Conservation (phyloP, 2,329 filamentous ascomycete genomes). For the Penicillium janthinellum region DNA sequence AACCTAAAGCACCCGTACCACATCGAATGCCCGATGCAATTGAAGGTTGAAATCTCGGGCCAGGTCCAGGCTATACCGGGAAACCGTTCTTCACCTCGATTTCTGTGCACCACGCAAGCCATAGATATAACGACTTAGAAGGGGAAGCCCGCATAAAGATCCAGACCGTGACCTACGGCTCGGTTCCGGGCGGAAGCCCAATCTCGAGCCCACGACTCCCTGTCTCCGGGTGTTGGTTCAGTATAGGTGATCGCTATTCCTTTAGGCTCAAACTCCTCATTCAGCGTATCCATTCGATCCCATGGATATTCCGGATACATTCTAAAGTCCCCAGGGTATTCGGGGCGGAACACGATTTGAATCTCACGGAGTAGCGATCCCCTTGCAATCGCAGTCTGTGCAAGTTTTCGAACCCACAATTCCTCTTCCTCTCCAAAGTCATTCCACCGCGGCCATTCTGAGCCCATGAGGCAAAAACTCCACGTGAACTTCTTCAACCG, state of each 20-base stretch:
- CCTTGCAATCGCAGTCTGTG: background rate
- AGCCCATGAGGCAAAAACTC: background rate
- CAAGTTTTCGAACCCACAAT: background rate
- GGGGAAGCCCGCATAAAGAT: too few species aligned
- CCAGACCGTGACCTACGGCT: too few species aligned
- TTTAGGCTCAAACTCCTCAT: background rate
- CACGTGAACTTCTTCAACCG: background rate
- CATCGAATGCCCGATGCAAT: too few species aligned
- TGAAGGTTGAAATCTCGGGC: too few species aligned
- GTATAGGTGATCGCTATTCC: background rate
- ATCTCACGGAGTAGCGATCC: background rate
- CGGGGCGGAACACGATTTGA: background rate
- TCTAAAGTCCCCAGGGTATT: background rate
- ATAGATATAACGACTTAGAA: too few species aligned
- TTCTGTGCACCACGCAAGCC: too few species aligned
- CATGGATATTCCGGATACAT: background rate
- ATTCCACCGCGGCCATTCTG: background rate
- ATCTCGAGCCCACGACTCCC: background rate
- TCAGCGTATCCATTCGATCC: background rate
- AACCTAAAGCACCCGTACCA: too few species aligned
- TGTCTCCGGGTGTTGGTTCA: background rate
- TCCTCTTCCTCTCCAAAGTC: background rate
- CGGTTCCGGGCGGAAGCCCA: background rate
- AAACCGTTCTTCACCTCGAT: too few species aligned
- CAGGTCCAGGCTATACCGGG: too few species aligned